Evolutionary conservation across 2,329 filamentous ascomycete species (phyloP).

Genomic region (Trichocomaceae sp.): DNA sequence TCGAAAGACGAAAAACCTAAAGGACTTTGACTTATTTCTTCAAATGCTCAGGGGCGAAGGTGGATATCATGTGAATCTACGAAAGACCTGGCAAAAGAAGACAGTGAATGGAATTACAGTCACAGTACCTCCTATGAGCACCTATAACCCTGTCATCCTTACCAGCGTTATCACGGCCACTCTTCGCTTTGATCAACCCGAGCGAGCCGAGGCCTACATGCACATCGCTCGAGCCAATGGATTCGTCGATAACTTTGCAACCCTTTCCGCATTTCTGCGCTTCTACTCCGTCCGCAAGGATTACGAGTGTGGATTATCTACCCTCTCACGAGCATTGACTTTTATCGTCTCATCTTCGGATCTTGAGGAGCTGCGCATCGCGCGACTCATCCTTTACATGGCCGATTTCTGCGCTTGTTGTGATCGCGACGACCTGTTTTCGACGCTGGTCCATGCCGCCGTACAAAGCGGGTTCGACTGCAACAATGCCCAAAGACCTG

Average conservation of each 20-base stretch:
- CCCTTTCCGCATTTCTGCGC: constrained; percentile 32
- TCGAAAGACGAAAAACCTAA: constrained; percentile 36
- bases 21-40: constrained; percentile 36
- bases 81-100: constrained; percentile 20
- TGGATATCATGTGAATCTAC: constrained; percentile 30
- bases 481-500: constrained; percentile 16
- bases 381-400: constrained; percentile 35
- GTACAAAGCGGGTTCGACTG: constrained; percentile 32
- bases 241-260: constrained; percentile 32
- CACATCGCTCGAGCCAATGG: constrained; percentile 29
- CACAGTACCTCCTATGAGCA: constrained; percentile 29
- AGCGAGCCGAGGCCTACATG: constrained; percentile 37
- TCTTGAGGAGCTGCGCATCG: constrained; percentile 21
- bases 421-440: constrained; percentile 23
- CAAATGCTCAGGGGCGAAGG: constrained; percentile 29
- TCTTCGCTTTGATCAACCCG: constrained; percentile 36
- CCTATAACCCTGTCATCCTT: constrained; percentile 29
- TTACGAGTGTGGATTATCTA: constrained; percentile 30
- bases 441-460: constrained; percentile 30
- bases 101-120: constrained; percentile 33
- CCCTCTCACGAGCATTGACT: constrained; percentile 28
- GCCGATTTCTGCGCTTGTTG: constrained; percentile 34
- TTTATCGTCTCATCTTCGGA: constrained; percentile 32
- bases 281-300: constrained; percentile 32
- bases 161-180: constrained; percentile 31